Evolutionary conservation across 805 yeast genomes (phyloP), one percentile per base, ranked within the genome.

Genomic region (Maudiozyma pseudohumilis): DNA sequence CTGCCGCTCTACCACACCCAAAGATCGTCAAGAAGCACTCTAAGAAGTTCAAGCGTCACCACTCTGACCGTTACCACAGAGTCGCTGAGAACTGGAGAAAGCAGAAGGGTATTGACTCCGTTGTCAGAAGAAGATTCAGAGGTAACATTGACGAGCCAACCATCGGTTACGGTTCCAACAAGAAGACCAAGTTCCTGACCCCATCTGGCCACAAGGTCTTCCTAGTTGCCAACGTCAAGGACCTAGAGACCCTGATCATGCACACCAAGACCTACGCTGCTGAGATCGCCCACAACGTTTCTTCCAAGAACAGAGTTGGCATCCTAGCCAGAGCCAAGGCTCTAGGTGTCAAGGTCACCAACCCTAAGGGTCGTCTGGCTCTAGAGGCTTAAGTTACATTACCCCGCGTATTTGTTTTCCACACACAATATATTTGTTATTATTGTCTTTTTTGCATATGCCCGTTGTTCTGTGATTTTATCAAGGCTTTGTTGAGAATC

Each of bases 101-200:
- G 77, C 99, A 94, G 76, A 92, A 92, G 85, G 99, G 99, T 92
- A 92, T 92, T 68, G 99, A 92, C 79, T 88, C 97, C 59, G 79
- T 86, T 75, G 96, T 94, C 69, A 92, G 99, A 80, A 89, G 98
- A 80, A 82, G 92, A 79, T 92, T 92, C 95, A 86, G 96, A 81
- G 98, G 98, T 67, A 82, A 89, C 74, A 85, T 92, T 68, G 76
- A 88, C 63, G 94, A 89, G 79, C 99, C 99, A 78, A 88, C 83
- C 77, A 88, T 92, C 64, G 99, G 99, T 79, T 92, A 85, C 80
- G 96, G 98, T 74, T 87, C 97, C 60, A 87, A 92, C 95, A 92
- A 86, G 77, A 87, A 82, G 80, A 92, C 98, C 68, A 86, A 81
- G 72, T 85, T 80, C 80, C 66, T 92, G 75, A 71, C 75, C 66